Conservation (phyloP, 345 rosid genomes). For the Aquilaria sinensis region DNA sequence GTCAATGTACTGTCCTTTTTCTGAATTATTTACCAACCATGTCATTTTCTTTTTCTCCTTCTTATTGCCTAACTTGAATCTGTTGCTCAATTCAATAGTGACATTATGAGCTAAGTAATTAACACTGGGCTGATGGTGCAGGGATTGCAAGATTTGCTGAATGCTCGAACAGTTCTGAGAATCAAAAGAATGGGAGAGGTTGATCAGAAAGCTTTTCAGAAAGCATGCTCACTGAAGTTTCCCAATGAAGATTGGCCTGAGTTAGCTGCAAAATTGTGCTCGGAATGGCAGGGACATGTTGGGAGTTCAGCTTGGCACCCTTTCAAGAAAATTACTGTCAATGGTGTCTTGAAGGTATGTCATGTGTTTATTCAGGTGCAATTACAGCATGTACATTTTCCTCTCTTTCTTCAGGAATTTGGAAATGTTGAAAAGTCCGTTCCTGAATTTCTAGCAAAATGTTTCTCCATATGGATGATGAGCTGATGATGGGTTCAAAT, state of each 20-base stretch:
- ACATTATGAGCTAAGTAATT: background rate
- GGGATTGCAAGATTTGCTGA: constrained; percentile 4
- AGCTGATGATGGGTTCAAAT: too few species aligned
- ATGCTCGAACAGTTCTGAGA: background rate
- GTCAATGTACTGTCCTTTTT: background rate
- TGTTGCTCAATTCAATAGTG: background rate
- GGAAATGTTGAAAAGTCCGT: background rate
- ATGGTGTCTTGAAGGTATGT: constrained; percentile 17
- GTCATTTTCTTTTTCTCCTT: constrained; percentile 1
- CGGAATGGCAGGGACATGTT: constrained; percentile 10
- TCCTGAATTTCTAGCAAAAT: too few species aligned
- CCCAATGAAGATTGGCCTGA: constrained; percentile 1
- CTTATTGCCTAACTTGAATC: background rate
- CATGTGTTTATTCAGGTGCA: background rate
- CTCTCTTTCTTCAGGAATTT: background rate
- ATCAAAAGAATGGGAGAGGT: constrained; percentile 22
- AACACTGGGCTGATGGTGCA: background rate
- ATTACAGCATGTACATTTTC: background rate
- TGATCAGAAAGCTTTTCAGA: background rate
- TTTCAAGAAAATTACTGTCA: background rate
- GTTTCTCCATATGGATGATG: too few species aligned
- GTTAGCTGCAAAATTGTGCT: background rate
- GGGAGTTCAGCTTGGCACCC: constrained; percentile 12
- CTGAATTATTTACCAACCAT: background rate
- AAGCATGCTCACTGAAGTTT: background rate